Conservation (phyloP, 805 yeast genomes). For the Tetrapisispora iriomotensis region DNA sequence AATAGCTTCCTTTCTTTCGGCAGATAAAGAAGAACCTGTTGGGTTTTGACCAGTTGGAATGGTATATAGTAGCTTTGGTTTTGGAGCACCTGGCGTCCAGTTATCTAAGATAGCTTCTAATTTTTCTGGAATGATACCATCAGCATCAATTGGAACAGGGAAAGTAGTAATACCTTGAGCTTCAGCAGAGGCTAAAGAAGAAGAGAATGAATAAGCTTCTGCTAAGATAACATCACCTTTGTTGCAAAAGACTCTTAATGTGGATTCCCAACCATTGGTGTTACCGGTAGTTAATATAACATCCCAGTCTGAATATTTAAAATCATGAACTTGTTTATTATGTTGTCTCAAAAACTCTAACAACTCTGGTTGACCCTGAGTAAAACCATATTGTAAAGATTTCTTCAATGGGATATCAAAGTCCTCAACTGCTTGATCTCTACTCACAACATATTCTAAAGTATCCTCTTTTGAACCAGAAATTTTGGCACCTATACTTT, state of each 20-base stretch:
- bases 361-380: constrained; percentile 72
- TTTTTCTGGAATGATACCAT: constrained; percentile 68
- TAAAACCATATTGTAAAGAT: constrained; percentile 86
- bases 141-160: constrained; percentile 69
- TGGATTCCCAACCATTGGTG: constrained; percentile 84
- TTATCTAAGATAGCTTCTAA: constrained; percentile 49
- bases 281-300: constrained; percentile 66
- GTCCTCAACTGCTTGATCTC: constrained; percentile 35
- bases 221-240: constrained; percentile 76
- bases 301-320: constrained; percentile 61
- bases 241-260: constrained; percentile 64
- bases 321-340: constrained; percentile 41
- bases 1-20: constrained; percentile 66
- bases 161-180: constrained; percentile 60
- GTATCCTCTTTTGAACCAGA: constrained; percentile 26
- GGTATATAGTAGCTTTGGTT: constrained; percentile 82
- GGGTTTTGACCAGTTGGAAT: constrained; percentile 98
- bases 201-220: constrained; percentile 75
- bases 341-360: constrained; percentile 65
- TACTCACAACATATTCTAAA: constrained; percentile 13
- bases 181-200: constrained; percentile 72
- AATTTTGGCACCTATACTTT: constrained; percentile 64
- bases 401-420: constrained; percentile 66
- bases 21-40: constrained; percentile 76
- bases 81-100: constrained; percentile 57